Evolutionary conservation across 2,329 filamentous ascomycete species (phyloP).

Genomic region (Aspergillus aculeatus): DNA sequence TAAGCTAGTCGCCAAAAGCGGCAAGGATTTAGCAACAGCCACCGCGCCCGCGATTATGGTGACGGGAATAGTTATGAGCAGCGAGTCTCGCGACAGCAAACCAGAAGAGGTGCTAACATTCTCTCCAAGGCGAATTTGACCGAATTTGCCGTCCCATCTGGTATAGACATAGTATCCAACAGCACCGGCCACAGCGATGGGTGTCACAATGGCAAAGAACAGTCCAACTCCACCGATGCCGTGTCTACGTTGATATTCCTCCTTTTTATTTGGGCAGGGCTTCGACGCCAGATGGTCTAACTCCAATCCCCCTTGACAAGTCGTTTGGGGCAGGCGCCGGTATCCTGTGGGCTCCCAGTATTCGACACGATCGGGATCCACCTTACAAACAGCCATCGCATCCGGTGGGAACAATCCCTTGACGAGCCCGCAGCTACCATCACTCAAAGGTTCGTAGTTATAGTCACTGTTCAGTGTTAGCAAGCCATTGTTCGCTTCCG

Average conservation of each 20-base stretch:
- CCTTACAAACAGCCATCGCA: conserved; percentile 57
- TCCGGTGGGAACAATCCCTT: conserved; percentile 66
- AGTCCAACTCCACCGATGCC: conserved; percentile 69
- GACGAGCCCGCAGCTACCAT: conserved; percentile 76
- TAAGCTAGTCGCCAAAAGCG: conserved; percentile 68
- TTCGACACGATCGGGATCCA: conserved; percentile 67
- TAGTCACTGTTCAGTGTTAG: conserved; percentile 65
- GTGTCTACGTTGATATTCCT: conserved; percentile 75
- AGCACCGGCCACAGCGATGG: conserved; percentile 67
- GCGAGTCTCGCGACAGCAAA: conserved; percentile 66
- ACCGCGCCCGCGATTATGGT: conserved; percentile 78
- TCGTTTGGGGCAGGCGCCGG: conserved; percentile 84
- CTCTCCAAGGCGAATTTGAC: conserved; percentile 86
- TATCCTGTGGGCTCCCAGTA: conserved; percentile 87
- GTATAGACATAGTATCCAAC: conserved; percentile 82
- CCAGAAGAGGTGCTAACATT: conserved; percentile 28
- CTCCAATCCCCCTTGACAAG: conserved; percentile 73
- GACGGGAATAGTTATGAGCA: conserved; percentile 80
- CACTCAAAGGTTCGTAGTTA: conserved; percentile 79
- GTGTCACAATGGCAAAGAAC: conserved; percentile 81
- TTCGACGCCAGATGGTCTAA: conserved; percentile 66
- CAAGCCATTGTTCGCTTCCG: background rate
- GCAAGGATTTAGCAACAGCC: conserved; percentile 67
- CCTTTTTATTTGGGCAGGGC: conserved; percentile 74
- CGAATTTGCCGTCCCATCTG: conserved; percentile 87